Base-by-base conservation (phyloP, 2,329 filamentous ascomycete species). In the Ceratocystis diversiconidia region DNA sequence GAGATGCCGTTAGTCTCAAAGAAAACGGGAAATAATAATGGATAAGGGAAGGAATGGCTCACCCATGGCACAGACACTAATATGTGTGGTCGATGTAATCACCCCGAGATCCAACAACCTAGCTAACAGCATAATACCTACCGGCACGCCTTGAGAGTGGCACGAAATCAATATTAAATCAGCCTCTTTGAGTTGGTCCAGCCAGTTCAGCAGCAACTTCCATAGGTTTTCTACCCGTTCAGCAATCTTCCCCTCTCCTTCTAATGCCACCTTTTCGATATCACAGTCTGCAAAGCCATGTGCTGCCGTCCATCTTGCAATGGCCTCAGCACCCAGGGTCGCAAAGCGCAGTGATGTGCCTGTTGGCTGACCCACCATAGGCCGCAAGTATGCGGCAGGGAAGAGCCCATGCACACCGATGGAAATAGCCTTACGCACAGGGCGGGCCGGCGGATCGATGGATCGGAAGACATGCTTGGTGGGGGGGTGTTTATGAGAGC, bases 371-470 rank as follows among this genome's bases (percentile, higher is more conserved):
- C 94, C 94, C 17, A 97, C 86, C 70, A 99, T 88, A 22, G 87
- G 88, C n/a, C 94, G 87, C 44, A 99, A 80, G 52, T 95, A 83
- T 0, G 88, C 84, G 0, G 90, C 90, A 0, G 94, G 94, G 70
- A 97, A 96, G 68, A 95, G 88, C 0, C 94, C 94, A 74, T 99
- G 94, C 0, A 99, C 85, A 48, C 94, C 94, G 70, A 99, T 96
- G 1, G 92, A 91, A 4, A 99, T 80, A 12, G 94, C 94, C 70
- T 88, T 94, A 72, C 85, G 90, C 60, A 97, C 85, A 69, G 82
- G 87, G 19, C 52, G 61, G 6, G 36, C 32, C 0, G 85, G 88
- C 0, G 84, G 79, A 6, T 88, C 83, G 57, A 85, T 85, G 5
- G 84, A 76, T 41, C 90, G 81, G 69, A 85, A 87, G 4, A 96